Percentiles rank a stretch among this genome's conserved stretches.
phyloP scores from a whole-genome alignment of 768 basidiomycete species.

The Pisolithus marmoratus region DNA sequence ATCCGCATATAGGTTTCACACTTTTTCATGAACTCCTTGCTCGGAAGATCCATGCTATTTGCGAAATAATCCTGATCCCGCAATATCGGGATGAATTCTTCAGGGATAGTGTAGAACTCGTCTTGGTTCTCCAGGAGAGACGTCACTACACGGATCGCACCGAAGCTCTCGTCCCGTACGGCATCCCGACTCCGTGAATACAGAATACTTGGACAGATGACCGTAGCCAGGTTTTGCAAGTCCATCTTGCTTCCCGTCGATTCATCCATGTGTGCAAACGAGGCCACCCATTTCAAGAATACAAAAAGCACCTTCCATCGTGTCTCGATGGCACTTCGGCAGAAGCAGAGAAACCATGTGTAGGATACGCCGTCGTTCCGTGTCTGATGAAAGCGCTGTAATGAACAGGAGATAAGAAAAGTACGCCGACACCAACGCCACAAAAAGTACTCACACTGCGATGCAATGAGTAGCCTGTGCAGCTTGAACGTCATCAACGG shows the following conservation, averaged over 20 bases:
- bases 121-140: conserved; percentile 89
- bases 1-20: conserved; percentile 85
- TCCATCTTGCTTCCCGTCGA: conserved; percentile 99
- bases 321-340: conserved; percentile 93
- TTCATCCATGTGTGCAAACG: conserved; percentile 96
- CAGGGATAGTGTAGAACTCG: conserved; percentile 91
- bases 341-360: conserved; percentile 83
- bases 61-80: conserved; percentile 90
- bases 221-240: conserved; percentile 88
- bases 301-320: conserved; percentile 97
- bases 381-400: conserved; percentile 64
- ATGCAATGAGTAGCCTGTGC: conserved; percentile 80
- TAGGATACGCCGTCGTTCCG: conserved; percentile 76
- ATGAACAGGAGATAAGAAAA: conserved; percentile 7
- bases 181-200: conserved; percentile 84
- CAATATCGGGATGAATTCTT: conserved; percentile 81
- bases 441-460: conserved; percentile 63
- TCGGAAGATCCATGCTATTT: conserved; percentile 81
- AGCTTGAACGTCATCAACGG: conserved; percentile 93
- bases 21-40: conserved; percentile 94
- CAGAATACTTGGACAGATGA: conserved; percentile 97
- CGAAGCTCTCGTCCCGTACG: conserved; percentile 89
- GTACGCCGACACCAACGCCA: background rate
- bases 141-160: conserved; percentile 80
- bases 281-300: conserved; percentile 99